A percentile compares a stretch with the other conserved stretches of the same genome.
These are phyloP conservation scores for Globisporangium orthogonon DNA, from an alignment of 352 stramenopile genomes.

Conservation along the genomic window DNA sequence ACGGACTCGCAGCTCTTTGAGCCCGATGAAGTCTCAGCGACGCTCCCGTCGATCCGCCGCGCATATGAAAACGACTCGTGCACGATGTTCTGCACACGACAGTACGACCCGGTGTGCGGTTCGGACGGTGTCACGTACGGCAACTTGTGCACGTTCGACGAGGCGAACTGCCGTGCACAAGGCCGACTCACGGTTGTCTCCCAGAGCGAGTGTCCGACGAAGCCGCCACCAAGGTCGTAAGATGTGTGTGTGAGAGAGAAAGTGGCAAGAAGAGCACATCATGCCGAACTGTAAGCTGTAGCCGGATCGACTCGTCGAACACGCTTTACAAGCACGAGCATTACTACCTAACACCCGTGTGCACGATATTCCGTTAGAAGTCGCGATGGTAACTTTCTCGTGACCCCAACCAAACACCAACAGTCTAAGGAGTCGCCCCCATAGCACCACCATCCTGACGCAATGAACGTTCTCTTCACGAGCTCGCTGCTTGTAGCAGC, in stretches of 20 bases:
- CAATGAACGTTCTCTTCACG: background rate
- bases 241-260: background rate
- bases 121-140: slow-evolving; percentile 23
- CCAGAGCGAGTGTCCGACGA: slow-evolving; percentile 1
- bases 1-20: background rate
- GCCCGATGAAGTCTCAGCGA: background rate
- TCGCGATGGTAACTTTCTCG: too few species aligned
- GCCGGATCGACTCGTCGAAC: too few species aligned
- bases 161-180: slow-evolving; percentile 13
- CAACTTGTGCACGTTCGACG: slow-evolving; percentile 20
- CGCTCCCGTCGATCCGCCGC: background rate
- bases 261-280: too few species aligned
- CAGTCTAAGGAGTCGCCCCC: background rate
- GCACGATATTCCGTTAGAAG: too few species aligned
- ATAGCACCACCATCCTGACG: background rate
- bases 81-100: slow-evolving; percentile 15
- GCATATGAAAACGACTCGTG: slow-evolving; percentile 8
- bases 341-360: too few species aligned
- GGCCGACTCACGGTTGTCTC: slow-evolving; percentile 9
- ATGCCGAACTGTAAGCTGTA: too few species aligned
- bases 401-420: too few species aligned
- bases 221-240: background rate
- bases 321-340: too few species aligned
- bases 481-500: background rate
- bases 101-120: slow-evolving; percentile 29